Conservation (phyloP, 2,329 filamentous ascomycete genomes). For the Neonectria sp. region DNA sequence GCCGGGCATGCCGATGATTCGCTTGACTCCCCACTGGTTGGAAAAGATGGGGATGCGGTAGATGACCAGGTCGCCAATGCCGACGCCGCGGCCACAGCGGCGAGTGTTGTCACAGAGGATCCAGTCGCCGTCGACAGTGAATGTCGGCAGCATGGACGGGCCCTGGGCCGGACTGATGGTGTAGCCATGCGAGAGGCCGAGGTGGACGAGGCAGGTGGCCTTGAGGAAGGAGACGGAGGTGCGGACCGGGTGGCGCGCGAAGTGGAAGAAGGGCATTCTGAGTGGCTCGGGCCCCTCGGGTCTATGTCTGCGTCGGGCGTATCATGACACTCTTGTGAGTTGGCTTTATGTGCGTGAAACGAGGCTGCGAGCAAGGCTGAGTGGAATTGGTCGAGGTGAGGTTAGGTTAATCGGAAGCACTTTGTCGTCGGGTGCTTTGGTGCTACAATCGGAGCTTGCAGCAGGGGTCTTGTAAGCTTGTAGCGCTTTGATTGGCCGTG, state of each 20-base stretch:
- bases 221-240: slow-evolving; percentile 54
- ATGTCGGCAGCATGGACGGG: slow-evolving; percentile 91
- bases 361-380: slow-evolving; percentile 4
- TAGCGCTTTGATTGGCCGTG: slow-evolving; percentile 35
- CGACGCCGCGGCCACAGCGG: slow-evolving; percentile 74
- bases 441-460: slow-evolving; percentile 28
- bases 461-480: slow-evolving; percentile 27
- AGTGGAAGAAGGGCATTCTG: slow-evolving; percentile 48
- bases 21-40: slow-evolving; percentile 78
- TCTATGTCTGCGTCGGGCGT: slow-evolving; percentile 7
- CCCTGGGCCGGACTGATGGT: slow-evolving; percentile 74
- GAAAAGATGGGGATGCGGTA: slow-evolving; percentile 82
- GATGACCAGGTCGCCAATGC: slow-evolving; percentile 87
- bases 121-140: slow-evolving; percentile 77
- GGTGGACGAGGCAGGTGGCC: slow-evolving; percentile 59
- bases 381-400: slow-evolving; percentile 3
- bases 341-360: neutral
- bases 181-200: slow-evolving; percentile 72
- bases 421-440: slow-evolving; percentile 2
- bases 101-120: slow-evolving; percentile 78
- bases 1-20: slow-evolving; percentile 82
- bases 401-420: neutral
- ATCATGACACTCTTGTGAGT: slow-evolving; percentile 19
- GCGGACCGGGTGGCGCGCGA: slow-evolving; percentile 59
- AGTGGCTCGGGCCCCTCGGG: slow-evolving; percentile 18